Evolutionary conservation across 805 yeast species (phyloP), one percentile per base, ranked within the genome.

Genomic region (Hanseniaspora lindneri): DNA sequence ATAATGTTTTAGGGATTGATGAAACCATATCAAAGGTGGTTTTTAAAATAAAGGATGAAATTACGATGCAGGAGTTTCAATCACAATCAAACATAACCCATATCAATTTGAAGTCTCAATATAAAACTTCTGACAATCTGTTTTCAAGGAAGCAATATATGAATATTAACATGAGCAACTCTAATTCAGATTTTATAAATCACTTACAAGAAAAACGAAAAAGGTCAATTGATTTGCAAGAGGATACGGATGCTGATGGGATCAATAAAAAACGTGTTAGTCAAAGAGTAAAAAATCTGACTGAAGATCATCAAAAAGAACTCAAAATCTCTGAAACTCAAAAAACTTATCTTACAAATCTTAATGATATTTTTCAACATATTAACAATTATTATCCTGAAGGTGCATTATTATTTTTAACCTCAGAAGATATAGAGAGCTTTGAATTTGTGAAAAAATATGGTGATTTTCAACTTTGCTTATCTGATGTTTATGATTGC

Each of bases 401-500:
- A 4, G 39, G 13, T 11, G 5, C 5, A 11, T 8, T 21, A 21
- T 9, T 10, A 3, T 35, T 35, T 20, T 25, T 39, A 17, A 25
- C 11, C 8, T n/a, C 20, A 6, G n/a, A 21, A 9, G 30, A 29
- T 8, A 32, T 46, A 21, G 30, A 46, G 24, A 24, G 10, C 20
- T 30, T 41, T 41, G 28, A 48, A 19, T 40, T 41, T 36, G 28
- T 41, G 19, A n/a, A 7, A 20, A 36, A 27, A 41, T 33, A 11
- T 27, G 16, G 7, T 39, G 47, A 9, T 17, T 19, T 35, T 25
- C 13, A 50, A 40, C 23, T 17, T 25, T 41, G 54, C 40, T 50
- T 58, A 3, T 35, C 51, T 5, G 71, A 67, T 47, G 56, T 69
- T 28, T 61, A 62, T 35, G 55, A 56, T 20, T 57, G 67, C 47